Evolutionary conservation across 2,329 filamentous ascomycete genomes (phyloP), one percentile per base, ranked within the genome.

Genomic region (Colletotrichum sp.): DNA sequence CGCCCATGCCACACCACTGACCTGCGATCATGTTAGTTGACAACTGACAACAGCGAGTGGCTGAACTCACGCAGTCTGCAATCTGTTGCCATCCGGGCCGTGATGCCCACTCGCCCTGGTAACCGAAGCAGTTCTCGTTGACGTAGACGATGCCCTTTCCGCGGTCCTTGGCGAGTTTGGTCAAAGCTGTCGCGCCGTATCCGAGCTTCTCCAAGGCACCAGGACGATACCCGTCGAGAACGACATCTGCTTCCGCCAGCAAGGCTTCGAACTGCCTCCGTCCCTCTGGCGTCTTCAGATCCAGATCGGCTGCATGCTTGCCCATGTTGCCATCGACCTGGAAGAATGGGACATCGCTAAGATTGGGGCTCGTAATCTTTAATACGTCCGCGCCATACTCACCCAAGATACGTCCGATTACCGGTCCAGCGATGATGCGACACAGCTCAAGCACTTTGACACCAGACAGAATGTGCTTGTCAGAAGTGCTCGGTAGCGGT

Each of bases 301-400:
- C 88, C 8, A 95, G 83, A 24, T 92, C 90, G 2, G 88, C 86
- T 1, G 91, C 88, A 76, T 92, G 92, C 80, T 95, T 95, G 29
- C 93, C 93, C 79, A 92, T 90, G 79, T 94, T 94, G 15, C 92
- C 90, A 76, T 94, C 93, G 1, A 94, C 88, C 77, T 94, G 92
- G 81, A 94, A 94, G 82, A 93, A 93, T 0, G 92, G 91, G 2
- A 94, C 91, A 74, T 94, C 93, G 6, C 90, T 90, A n/a, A 95
- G 86, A 59, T 90, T 85, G 0, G 91, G 89, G 9, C 90, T 91
- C 4, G 93, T 95, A 59, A 95, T 87, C 78, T 94, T 93, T 76
- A 95, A 87, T 1, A 95, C 93, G 67, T 92, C 89, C 9, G 93
- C 93, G 3, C 94, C 94, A 79, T 95, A 93, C 75, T 94, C 93